Evolutionary conservation across 1,284 basidiomycete genomes (phyloP).

Genomic region (Stygiomarasmius scandens): DNA sequence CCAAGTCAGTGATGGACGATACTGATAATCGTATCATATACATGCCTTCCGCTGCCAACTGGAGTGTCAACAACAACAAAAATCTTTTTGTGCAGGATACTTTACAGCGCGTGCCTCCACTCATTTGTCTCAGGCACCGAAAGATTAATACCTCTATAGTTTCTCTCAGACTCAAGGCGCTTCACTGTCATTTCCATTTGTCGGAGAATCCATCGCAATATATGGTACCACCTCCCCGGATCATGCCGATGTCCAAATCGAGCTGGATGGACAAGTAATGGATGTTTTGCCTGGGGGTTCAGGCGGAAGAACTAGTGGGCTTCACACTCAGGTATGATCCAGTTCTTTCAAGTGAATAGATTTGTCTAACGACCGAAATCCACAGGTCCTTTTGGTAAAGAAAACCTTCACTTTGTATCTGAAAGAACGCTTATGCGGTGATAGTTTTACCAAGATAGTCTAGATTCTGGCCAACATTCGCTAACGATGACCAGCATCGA

Average conservation of each 20-base stretch:
- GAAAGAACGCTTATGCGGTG: slow-evolving; percentile 11
- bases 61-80: slow-evolving; percentile 34
- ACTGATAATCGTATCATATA: slow-evolving; percentile 40
- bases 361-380: slow-evolving; percentile 9
- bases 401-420: not conserved
- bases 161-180: slow-evolving; percentile 42
- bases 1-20: slow-evolving; percentile 42
- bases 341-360: slow-evolving; percentile 2
- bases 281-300: slow-evolving; percentile 36
- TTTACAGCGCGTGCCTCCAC: slow-evolving; percentile 38
- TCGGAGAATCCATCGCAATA: slow-evolving; percentile 51
- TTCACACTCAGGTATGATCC: slow-evolving; percentile 41
- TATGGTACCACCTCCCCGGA: slow-evolving; percentile 54
- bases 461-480: slow-evolving; percentile 36
- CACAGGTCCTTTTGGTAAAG: slow-evolving; percentile 48
- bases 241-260: slow-evolving; percentile 48
- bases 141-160: slow-evolving; percentile 26
- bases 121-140: slow-evolving; percentile 4
- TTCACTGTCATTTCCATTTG: slow-evolving; percentile 45
- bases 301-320: slow-evolving; percentile 29
- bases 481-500: slow-evolving; percentile 36
- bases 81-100: slow-evolving; percentile 38
- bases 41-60: slow-evolving; percentile 36
- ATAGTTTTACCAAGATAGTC: slow-evolving; percentile 42
- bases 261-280: slow-evolving; percentile 41